These are phyloP conservation scores for Quercus robur DNA, from an alignment of 306 rosid genomes.

Conservation along the genomic window DNA sequence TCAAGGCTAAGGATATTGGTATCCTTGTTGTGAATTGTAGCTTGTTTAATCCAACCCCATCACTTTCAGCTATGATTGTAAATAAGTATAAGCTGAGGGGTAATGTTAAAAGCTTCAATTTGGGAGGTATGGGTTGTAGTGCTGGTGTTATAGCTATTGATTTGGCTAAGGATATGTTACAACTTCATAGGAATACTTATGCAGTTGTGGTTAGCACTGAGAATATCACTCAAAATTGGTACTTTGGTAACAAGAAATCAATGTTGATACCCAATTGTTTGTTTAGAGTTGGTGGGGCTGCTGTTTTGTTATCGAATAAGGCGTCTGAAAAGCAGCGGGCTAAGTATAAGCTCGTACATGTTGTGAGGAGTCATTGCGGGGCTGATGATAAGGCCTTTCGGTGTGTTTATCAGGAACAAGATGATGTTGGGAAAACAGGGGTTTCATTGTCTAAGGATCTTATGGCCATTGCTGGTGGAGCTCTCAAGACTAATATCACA, in stretches of 20 bases:
- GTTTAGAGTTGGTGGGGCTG: constrained; percentile 63
- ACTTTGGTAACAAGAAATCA: constrained; percentile 61
- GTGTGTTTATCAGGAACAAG: constrained; percentile 59
- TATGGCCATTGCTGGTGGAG: constrained; percentile 66
- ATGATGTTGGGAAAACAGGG: constrained; percentile 53
- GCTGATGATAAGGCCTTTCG: constrained; percentile 55
- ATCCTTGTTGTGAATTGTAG: constrained; percentile 71
- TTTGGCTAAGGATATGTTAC: constrained; percentile 67
- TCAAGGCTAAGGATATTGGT: constrained; percentile 54
- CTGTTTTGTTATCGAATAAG: constrained; percentile 55
- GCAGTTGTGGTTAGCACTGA: constrained; percentile 79
- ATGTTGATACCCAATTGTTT: constrained; percentile 71
- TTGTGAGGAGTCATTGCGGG: constrained; percentile 61
- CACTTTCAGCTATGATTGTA: constrained; percentile 64
- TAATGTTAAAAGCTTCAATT: constrained; percentile 46
- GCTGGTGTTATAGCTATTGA: constrained; percentile 69
- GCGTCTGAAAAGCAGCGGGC: constrained; percentile 28
- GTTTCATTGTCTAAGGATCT: constrained; percentile 59
- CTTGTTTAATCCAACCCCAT: constrained; percentile 67
- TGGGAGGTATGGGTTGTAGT: constrained; percentile 88
- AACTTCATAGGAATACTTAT: constrained; percentile 49
- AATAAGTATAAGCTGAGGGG: constrained; percentile 54
- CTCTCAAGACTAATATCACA: constrained; percentile 58
- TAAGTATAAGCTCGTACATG: constrained; percentile 60
- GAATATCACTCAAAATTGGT: constrained; percentile 74